Conservation (phyloP, 306 rosid species). For the Cicer pinnatifidum region DNA sequence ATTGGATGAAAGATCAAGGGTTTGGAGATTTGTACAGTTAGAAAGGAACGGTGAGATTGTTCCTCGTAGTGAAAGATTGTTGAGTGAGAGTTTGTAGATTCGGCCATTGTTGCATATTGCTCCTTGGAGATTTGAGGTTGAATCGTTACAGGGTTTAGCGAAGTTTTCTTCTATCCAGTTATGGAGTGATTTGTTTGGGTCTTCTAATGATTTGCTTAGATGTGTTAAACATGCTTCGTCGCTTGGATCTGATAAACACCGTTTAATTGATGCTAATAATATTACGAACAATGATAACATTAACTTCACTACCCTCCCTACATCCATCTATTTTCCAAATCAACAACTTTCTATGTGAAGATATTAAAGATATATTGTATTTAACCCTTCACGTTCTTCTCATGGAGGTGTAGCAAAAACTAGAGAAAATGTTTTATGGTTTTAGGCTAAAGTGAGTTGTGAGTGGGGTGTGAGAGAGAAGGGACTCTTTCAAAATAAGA, state of each 20-base stretch:
- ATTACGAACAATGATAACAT: background rate
- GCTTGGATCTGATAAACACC: constrained; percentile 72
- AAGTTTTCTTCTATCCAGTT: constrained; percentile 78
- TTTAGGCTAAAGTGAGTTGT: constrained; percentile 20
- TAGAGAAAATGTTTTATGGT: constrained; percentile 43
- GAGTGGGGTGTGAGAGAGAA: background rate
- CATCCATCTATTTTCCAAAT: constrained; percentile 46
- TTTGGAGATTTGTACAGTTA: constrained; percentile 89
- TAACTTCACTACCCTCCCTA: constrained; percentile 44
- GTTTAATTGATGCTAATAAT: background rate
- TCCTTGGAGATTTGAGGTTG: constrained; percentile 75
- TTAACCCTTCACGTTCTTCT: background rate
- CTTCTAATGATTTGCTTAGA: constrained; percentile 66
- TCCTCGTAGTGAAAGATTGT: constrained; percentile 68
- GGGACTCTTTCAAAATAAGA: constrained; percentile 13
- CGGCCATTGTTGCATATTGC: constrained; percentile 93
- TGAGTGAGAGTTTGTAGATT: constrained; percentile 86
- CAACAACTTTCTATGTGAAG: background rate
- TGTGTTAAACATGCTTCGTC: constrained; percentile 78
- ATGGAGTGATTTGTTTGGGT: constrained; percentile 58
- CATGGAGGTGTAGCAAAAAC: background rate
- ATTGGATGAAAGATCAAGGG: constrained; percentile 92
- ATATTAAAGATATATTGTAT: background rate
- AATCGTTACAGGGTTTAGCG: constrained; percentile 81
- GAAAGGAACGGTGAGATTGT: constrained; percentile 82